Percentiles rank a stretch among this genome's conserved stretches.
Evolutionary conservation across 331 rosid species (phyloP).

Genomic region (Pyrus hybrid): DNA sequence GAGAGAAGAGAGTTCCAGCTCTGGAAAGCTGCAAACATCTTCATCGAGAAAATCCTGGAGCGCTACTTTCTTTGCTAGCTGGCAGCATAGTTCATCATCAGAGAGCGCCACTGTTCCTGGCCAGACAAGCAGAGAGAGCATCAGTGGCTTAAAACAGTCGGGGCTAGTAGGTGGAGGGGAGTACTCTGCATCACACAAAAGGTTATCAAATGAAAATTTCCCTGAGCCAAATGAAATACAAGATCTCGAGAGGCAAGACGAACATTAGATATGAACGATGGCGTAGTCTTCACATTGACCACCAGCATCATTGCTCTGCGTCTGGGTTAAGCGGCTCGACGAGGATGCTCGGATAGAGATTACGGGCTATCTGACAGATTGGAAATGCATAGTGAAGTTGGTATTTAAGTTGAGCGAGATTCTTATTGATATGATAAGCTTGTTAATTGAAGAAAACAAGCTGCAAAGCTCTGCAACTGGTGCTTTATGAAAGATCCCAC

Average conservation of each 20-base stretch:
- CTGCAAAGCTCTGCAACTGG: constrained; percentile 5
- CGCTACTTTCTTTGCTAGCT: constrained; percentile 72
- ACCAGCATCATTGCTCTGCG: neutral
- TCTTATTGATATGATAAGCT: neutral
- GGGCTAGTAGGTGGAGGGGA: constrained; percentile 60
- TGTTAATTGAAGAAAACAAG: neutral
- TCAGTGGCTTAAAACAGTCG: constrained; percentile 49
- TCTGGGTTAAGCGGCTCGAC: neutral
- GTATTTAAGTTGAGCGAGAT: neutral
- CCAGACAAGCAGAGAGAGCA: constrained; percentile 36
- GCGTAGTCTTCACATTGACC: neutral
- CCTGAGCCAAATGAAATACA: constrained; percentile 79
- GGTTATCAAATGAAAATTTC: constrained; percentile 72
- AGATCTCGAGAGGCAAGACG: constrained; percentile 49
- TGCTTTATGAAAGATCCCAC: neutral
- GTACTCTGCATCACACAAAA: constrained; percentile 67
- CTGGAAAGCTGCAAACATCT: constrained; percentile 62
- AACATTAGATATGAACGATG: constrained; percentile 14
- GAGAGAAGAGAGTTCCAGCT: constrained; percentile 69
- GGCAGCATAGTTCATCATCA: constrained; percentile 74
- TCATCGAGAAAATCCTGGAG: constrained; percentile 88
- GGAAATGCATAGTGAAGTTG: neutral
- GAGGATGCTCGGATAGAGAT: neutral
- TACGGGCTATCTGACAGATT: neutral
- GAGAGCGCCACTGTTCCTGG: constrained; percentile 41